Evolutionary conservation across 306 rosid genomes (phyloP).

Genomic region (Fragaria vesca): DNA sequence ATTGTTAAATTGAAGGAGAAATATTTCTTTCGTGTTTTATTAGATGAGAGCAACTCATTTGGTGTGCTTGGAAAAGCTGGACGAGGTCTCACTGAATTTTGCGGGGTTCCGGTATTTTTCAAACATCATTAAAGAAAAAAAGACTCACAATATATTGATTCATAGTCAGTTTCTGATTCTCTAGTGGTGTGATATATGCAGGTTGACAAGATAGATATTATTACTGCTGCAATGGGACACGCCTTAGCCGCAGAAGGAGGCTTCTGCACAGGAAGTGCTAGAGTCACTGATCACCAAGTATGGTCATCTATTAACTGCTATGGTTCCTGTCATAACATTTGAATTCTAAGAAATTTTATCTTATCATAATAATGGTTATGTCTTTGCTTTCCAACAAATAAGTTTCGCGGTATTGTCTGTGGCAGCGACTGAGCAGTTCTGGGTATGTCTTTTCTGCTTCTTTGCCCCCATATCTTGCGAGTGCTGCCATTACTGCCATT

Average conservation of each 20-base stretch:
- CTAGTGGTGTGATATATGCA: constrained; percentile 38
- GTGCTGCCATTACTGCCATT: constrained; percentile 87
- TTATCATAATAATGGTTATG: constrained; percentile 15
- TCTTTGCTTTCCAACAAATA: constrained; percentile 18
- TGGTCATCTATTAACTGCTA: constrained; percentile 28
- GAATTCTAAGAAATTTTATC: background rate
- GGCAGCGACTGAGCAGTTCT: constrained; percentile 94
- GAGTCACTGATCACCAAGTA: constrained; percentile 98
- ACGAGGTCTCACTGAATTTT: constrained; percentile 88
- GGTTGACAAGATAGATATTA: constrained; percentile 87
- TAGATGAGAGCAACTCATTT: constrained; percentile 97
- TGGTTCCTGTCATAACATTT: constrained; percentile 14
- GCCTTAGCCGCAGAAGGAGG: constrained; percentile 98
- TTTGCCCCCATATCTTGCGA: constrained; percentile 95
- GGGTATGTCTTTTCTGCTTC: constrained; percentile 98
- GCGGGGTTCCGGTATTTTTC: constrained; percentile 68
- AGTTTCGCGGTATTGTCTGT: constrained; percentile 26
- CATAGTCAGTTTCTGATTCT: constrained; percentile 32
- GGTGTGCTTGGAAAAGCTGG: constrained; percentile 93
- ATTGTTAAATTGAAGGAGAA: constrained; percentile 91
- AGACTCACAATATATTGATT: background rate
- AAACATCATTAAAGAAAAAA: background rate
- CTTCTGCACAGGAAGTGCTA: constrained; percentile 92
- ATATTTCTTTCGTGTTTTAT: constrained; percentile 73
- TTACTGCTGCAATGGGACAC: constrained; percentile 98